Evolutionary conservation across 108 stramenopile species (phyloP), one percentile per base, ranked within the genome.

Genomic region (Asterionellopsis glacialis): DNA sequence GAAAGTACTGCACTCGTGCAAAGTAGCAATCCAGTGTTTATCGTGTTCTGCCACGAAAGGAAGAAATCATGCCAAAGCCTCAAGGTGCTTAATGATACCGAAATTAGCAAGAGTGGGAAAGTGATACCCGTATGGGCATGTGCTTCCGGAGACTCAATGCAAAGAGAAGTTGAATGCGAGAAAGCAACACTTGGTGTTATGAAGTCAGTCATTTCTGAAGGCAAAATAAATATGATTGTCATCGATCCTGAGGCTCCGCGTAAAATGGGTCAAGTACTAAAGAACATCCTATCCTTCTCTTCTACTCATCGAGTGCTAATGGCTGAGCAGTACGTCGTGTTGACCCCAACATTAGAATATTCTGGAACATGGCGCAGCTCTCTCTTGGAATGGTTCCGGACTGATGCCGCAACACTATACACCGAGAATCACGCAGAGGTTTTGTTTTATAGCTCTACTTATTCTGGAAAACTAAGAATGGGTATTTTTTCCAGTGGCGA

Each of bases 371-470:
- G 67, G 69, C 48, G 64, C 11, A 23, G 64, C 33, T 15, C 28
- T 19, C 51, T 75, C 45, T 12, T 75, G 9, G 69, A 75, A 19
- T 51, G 66, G 9, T 69, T 75, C 47, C 68, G 63, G 9, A 68
- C 59, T 26, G 64, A 69, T 33, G 15, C 44, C 23, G 45, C 57
- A 1, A 22, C 23, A 2, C 40, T 45, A 25, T 59, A 68, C 25
- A 68, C 74, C 23, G 53, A 58, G 11, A 57, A 33, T 16, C 57
- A 61, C 0, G 60, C 65, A 9, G 51, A 68, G 49, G 28, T 76
- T 40, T 18, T 65, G 14, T 69, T 74, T 41, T 57, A 64, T 47
- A 69, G 43, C 11, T 44, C 73, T 19, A 55, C 55, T 1, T 52
- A 43, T 19, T 56, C 58, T 40, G n/a, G 67, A 48, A 55, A 68